These are phyloP conservation scores for Paramecium primaurelia DNA, from an alignment of 73 alveolate genomes.

Conservation along the genomic window DNA sequence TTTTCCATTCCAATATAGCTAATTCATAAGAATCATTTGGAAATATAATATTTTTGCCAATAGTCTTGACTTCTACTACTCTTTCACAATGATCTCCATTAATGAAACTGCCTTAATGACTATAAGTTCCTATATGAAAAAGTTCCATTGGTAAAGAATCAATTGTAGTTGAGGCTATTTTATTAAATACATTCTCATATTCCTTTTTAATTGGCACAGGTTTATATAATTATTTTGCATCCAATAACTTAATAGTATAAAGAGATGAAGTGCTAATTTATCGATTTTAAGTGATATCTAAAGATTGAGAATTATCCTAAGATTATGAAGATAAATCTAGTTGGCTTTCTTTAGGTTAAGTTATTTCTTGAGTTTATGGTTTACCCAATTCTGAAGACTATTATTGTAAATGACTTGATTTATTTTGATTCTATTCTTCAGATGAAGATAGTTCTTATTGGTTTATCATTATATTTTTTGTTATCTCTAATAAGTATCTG, in stretches of 20 bases:
- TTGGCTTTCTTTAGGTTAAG: not conserved
- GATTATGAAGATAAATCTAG: not conserved
- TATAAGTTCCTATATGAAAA: not conserved
- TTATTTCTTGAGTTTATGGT: not conserved
- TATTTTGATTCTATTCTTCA: not conserved
- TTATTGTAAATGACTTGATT: not conserved
- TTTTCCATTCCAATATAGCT: not conserved
- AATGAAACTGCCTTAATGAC: not conserved
- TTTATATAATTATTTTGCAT: not conserved
- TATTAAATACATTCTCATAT: not conserved
- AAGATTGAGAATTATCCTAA: not conserved
- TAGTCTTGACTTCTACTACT: not conserved
- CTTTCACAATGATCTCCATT: conserved; percentile 12
- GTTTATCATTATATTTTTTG: not conserved
- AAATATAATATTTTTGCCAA: not conserved
- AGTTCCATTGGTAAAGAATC: not conserved
- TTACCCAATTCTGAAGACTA: not conserved
- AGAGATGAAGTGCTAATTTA: not conserved
- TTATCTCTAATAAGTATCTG: not conserved
- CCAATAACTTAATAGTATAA: not conserved
- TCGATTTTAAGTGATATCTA: not conserved
- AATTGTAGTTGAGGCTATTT: not conserved
- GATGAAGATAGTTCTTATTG: not conserved
- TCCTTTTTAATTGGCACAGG: not conserved
- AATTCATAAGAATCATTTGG: not conserved